Percentiles rank a stretch among this genome's conserved stretches.
phyloP scores from a whole-genome alignment of 75 land plant genomes.

The Pinus tabuliformis region DNA sequence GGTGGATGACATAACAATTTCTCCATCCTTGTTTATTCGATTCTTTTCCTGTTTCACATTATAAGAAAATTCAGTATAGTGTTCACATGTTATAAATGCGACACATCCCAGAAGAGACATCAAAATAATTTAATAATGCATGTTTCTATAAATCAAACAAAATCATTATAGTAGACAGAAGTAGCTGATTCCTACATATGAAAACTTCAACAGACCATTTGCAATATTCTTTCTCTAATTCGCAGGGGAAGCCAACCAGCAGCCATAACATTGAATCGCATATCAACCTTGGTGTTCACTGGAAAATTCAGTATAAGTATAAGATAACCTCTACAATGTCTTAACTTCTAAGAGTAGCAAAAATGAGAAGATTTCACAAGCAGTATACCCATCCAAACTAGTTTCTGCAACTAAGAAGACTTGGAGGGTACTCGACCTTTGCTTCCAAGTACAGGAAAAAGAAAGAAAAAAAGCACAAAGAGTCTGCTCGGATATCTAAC shows the following conservation, averaged over 20 bases:
- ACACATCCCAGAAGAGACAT: not conserved
- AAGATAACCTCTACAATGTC: not conserved
- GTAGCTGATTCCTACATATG: not conserved
- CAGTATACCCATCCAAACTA: not conserved
- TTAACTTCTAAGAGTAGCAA: not conserved
- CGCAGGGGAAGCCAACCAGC: slow-evolving; percentile 87
- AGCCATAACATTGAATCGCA: slow-evolving; percentile 93
- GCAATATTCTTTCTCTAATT: slow-evolving; percentile 69
- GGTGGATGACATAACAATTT: slow-evolving; percentile 90
- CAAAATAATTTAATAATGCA: not conserved
- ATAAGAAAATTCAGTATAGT: not conserved
- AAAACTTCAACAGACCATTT: slow-evolving; percentile 48
- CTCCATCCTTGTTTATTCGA: slow-evolving; percentile 95
- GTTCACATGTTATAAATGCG: not conserved
- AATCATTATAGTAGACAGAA: not conserved
- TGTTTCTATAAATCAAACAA: not conserved
- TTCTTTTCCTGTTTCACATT: slow-evolving; percentile 74
- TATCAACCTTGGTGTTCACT: slow-evolving; percentile 99
- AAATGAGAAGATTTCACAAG: not conserved
- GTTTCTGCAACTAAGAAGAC: too few species aligned
- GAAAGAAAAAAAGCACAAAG: not conserved
- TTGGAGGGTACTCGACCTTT: slow-evolving; percentile 3
- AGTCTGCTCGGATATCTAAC: not conserved
- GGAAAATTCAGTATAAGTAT: slow-evolving; percentile 8
- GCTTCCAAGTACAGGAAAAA: not conserved